Evolutionary conservation across 441 rosid genomes (phyloP).

Genomic region (Erysimum cheiri): DNA sequence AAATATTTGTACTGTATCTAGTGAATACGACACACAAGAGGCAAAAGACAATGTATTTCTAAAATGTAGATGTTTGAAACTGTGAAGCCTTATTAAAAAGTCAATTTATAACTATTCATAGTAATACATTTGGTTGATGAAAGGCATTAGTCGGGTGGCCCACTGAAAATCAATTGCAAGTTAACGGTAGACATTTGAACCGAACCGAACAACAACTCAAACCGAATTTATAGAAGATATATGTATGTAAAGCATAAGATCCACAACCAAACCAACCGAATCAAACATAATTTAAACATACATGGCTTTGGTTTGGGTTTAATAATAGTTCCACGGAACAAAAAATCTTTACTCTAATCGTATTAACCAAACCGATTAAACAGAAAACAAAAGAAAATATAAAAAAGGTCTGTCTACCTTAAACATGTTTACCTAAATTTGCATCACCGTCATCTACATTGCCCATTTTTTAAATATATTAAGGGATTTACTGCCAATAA

Average conservation of each 20-base stretch:
- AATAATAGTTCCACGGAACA: neutral
- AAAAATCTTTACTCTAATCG: too few species aligned
- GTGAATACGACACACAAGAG: neutral
- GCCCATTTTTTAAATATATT: neutral
- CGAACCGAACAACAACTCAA: neutral
- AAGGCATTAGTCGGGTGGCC: neutral
- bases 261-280: neutral
- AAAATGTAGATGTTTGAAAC: neutral
- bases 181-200: neutral
- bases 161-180: neutral
- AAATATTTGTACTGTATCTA: neutral
- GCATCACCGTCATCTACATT: neutral
- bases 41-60: neutral
- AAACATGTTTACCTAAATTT: neutral
- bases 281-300: neutral
- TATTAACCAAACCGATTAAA: too few species aligned
- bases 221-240: neutral
- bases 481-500: too few species aligned
- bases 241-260: neutral
- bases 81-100: neutral
- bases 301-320: neutral
- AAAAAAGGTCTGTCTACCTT: neutral
- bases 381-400: too few species aligned
- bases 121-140: conserved; percentile 14
- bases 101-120: neutral